Evolutionary conservation across 2,329 filamentous ascomycete genomes (phyloP).

Genomic region (Aspergillus amoenus): DNA sequence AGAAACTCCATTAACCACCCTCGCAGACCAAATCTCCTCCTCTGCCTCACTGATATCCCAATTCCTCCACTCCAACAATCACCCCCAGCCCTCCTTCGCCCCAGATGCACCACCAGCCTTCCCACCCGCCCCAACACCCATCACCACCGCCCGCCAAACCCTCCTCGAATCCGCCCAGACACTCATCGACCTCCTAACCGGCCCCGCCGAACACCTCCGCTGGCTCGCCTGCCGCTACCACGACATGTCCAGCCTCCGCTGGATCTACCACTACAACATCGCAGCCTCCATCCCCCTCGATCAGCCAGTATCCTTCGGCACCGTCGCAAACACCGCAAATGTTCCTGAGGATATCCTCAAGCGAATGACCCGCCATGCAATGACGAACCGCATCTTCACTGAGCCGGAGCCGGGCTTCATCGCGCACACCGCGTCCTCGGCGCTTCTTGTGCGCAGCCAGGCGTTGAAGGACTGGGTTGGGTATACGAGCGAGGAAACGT

Average conservation of each 20-base stretch:
- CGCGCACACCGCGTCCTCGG: slow-evolving; percentile 57
- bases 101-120: neutral
- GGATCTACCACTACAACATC: slow-evolving; percentile 3
- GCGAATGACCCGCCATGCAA: slow-evolving; percentile 36
- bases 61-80: neutral
- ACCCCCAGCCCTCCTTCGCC: neutral
- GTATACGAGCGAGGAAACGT: slow-evolving; percentile 43
- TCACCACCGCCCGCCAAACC: neutral
- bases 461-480: slow-evolving; percentile 52
- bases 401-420: slow-evolving; percentile 53
- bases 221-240: slow-evolving; percentile 4
- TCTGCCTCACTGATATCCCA: neutral
- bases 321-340: neutral
- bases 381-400: slow-evolving; percentile 58
- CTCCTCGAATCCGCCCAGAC: slow-evolving; percentile 1
- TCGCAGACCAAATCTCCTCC: slow-evolving; percentile 1
- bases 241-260: slow-evolving; percentile 7
- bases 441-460: slow-evolving; percentile 37
- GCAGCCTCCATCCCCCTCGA: neutral
- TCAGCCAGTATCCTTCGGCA: neutral
- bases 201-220: slow-evolving; percentile 1
- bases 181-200: neutral
- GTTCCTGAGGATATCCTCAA: neutral
- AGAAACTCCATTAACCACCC: neutral
- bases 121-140: neutral